These are phyloP conservation scores for Karstenula rhodostoma DNA, from an alignment of 2,329 filamentous ascomycete species.

Conservation along the genomic window DNA sequence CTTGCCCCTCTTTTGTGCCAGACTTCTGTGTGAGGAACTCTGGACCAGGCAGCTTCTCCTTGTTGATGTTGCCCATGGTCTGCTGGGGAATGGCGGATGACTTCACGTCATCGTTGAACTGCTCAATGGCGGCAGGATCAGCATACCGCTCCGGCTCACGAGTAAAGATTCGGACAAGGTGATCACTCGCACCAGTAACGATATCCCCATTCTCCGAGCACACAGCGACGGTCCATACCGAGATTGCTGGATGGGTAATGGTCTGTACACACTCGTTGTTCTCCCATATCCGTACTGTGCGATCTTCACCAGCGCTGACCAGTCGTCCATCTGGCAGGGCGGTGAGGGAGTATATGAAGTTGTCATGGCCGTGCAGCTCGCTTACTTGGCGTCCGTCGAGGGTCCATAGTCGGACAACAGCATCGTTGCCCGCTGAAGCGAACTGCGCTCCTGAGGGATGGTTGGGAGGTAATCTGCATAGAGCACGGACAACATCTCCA, in stretches of 20 bases:
- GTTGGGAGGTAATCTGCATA: slow-evolving; percentile 78
- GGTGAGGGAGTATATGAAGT: slow-evolving; percentile 89
- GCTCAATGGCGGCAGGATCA: slow-evolving; percentile 69
- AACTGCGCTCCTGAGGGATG: slow-evolving; percentile 89
- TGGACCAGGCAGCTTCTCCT: slow-evolving; percentile 87
- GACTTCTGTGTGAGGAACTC: slow-evolving; percentile 83
- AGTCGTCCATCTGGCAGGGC: slow-evolving; percentile 83
- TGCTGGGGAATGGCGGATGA: slow-evolving; percentile 88
- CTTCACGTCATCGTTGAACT: slow-evolving; percentile 84
- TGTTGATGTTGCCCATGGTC: slow-evolving; percentile 79
- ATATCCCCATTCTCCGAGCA: slow-evolving; percentile 87
- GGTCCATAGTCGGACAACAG: slow-evolving; percentile 86
- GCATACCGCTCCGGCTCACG: slow-evolving; percentile 75
- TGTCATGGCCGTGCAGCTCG: slow-evolving; percentile 87
- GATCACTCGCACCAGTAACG: slow-evolving; percentile 90
- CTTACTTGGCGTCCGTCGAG: slow-evolving; percentile 78
- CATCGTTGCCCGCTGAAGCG: slow-evolving; percentile 93
- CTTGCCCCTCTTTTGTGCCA: slow-evolving; percentile 95
- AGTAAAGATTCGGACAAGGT: slow-evolving; percentile 84
- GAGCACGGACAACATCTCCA: slow-evolving; percentile 84
- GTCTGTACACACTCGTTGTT: slow-evolving; percentile 86
- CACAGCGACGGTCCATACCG: slow-evolving; percentile 91
- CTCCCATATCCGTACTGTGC: slow-evolving; percentile 91
- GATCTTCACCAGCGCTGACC: slow-evolving; percentile 90
- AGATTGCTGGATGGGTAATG: slow-evolving; percentile 96